Evolutionary conservation across 2,329 filamentous ascomycete genomes (phyloP).

Genomic region (Trichoderma sp.): DNA sequence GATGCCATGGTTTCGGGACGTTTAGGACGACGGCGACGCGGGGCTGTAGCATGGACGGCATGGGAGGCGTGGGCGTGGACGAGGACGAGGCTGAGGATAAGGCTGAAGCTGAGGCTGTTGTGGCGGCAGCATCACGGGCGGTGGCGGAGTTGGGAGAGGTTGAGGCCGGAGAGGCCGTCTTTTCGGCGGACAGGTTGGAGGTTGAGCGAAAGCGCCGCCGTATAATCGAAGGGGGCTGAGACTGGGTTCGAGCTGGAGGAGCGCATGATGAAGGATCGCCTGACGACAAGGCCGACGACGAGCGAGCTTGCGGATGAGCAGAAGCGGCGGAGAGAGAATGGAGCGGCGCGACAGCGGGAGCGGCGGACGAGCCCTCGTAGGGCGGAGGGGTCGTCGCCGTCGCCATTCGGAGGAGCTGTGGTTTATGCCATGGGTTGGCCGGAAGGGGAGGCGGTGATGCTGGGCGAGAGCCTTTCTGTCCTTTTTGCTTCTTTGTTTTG

Average conservation of each 20-base stretch:
- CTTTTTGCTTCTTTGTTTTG: background rate
- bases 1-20: slow-evolving; percentile 71
- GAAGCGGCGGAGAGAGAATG: background rate
- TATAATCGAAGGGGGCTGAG: background rate
- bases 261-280: background rate
- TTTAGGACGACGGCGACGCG: slow-evolving; percentile 78
- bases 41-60: slow-evolving; percentile 63
- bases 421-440: slow-evolving; percentile 30
- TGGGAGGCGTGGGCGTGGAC: slow-evolving; percentile 18
- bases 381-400: slow-evolving; percentile 30
- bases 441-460: background rate
- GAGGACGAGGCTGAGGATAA: background rate
- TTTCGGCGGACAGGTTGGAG: background rate
- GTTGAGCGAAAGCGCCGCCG: background rate
- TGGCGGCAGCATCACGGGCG: background rate
- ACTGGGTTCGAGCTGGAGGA: background rate
- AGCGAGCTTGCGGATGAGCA: background rate
- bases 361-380: slow-evolving; percentile 30
- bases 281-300: background rate
- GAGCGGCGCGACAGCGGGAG: slow-evolving; percentile 22
- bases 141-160: background rate
- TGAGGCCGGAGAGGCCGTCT: background rate
- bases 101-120: background rate
- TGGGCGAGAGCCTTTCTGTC: background rate
- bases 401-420: slow-evolving; percentile 9